Conservation (phyloP, 306 rosid species). For the Carpinus viminea region DNA sequence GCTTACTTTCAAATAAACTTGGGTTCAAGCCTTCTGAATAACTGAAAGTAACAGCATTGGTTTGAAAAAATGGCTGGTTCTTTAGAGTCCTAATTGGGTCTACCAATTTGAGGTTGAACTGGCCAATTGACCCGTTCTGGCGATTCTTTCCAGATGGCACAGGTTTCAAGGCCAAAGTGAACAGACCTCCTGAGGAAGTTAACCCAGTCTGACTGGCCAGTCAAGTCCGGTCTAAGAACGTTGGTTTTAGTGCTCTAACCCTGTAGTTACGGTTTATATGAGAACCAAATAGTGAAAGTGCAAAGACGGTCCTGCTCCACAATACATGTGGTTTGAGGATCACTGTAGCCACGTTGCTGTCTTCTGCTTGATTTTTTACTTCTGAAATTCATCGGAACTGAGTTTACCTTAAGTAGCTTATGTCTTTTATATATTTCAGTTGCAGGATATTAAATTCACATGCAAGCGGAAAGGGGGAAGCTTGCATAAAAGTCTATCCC, state of each 20-base stretch:
- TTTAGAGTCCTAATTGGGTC: not conserved
- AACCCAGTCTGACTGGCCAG: not conserved
- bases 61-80: not conserved
- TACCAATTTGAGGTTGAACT: not conserved
- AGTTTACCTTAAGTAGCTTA: not conserved
- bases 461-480: slow-evolving; percentile 85
- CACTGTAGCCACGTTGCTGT: not conserved
- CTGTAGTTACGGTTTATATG: not conserved
- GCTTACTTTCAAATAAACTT: not conserved
- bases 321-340: not conserved
- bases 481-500: slow-evolving; percentile 45
- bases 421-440: slow-evolving; percentile 38
- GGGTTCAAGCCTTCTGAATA: not conserved
- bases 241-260: not conserved
- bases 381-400: not conserved
- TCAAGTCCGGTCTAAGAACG: not conserved
- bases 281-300: not conserved
- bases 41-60: not conserved
- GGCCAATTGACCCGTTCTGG: not conserved
- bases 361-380: slow-evolving; percentile 3
- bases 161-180: not conserved
- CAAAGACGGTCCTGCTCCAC: not conserved
- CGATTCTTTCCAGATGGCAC: not conserved
- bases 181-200: not conserved
- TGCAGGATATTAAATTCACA: slow-evolving; percentile 66